Evolutionary conservation across 805 yeast species (phyloP), one percentile per base, ranked within the genome.

Genomic region (Yamadazyma sp.): DNA sequence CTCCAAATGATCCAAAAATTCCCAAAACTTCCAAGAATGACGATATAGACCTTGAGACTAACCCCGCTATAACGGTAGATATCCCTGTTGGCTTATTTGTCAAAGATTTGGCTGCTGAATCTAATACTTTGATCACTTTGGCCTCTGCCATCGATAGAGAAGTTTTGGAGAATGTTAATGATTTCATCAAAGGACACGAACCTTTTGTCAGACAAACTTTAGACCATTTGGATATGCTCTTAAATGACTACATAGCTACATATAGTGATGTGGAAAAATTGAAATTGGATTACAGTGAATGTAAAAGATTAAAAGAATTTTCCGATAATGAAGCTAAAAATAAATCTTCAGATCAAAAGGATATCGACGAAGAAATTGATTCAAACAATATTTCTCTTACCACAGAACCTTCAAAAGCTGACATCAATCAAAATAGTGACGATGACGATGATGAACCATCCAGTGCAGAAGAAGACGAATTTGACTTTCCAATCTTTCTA

Each of bases 141-240:
- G 64, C 70, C 3, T 45, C 60, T 1, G 48, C 48, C 3, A 60
- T 68, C 16, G 73, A 68, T 36, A 42, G 52, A 13, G 51, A 51
- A 16, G 58, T 65, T 2, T 46, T 67, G 37, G 61, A 56, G 22
- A 46, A 49, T 3, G 42, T 67, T n/a, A 59, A 67, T 11, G 45
- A 42, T 5, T 65, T 61, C 40, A 48, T 67, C 10, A 67, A 66
- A 37, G 35, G 36, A 6, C 49, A 65, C 31, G 72, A 68, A 38
- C 67, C 71, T 0, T 55, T 46, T 27, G 48, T 65, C 7, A 43
- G 53, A 7, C 29, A 39, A 4, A 41, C 48, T 1, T 32, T 64
- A 30, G 48, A 49, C 2, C 48, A 48, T 10, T 47, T 63, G 20
- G 44, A 45, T 9, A 50, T 51, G 1, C 35, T 56, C 8, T 48